Percentiles rank a stretch among this genome's conserved stretches.
phyloP scores from a whole-genome alignment of 2,329 filamentous ascomycete genomes.

The Rutstroemia sp. region DNA sequence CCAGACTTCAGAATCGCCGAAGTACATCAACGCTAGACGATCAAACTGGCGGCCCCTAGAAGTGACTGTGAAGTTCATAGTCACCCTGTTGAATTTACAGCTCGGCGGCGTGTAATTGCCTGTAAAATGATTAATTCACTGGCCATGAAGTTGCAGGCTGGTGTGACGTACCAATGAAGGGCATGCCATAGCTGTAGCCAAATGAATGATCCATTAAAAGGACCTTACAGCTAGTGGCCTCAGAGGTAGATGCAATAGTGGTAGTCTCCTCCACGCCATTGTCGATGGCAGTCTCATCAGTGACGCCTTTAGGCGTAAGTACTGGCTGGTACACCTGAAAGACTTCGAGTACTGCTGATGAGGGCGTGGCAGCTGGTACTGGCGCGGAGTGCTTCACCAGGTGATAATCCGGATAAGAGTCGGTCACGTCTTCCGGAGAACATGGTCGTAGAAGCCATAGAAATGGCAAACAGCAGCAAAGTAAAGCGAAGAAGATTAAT shows the following conservation, averaged over 20 bases:
- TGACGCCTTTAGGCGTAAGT: slow-evolving; percentile 39
- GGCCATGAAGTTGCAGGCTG: slow-evolving; percentile 5
- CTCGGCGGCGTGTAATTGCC: slow-evolving; percentile 58
- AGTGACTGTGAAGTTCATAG: slow-evolving; percentile 68
- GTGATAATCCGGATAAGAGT: neutral
- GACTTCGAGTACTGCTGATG: slow-evolving; percentile 43
- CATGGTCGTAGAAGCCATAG: slow-evolving; percentile 8
- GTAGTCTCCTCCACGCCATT: slow-evolving; percentile 22
- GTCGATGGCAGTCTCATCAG: slow-evolving; percentile 30
- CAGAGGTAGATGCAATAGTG: slow-evolving; percentile 18
- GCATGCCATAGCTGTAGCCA: slow-evolving; percentile 63
- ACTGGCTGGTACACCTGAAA: slow-evolving; percentile 66
- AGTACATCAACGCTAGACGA: slow-evolving; percentile 65
- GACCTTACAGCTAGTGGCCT: slow-evolving; percentile 38
- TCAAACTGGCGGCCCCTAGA: slow-evolving; percentile 70
- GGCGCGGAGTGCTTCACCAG: slow-evolving; percentile 20
- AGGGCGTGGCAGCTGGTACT: slow-evolving; percentile 19
- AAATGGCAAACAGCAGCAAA: slow-evolving; percentile 3
- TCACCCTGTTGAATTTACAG: slow-evolving; percentile 66
- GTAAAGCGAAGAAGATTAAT: neutral
- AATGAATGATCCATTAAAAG: slow-evolving; percentile 67
- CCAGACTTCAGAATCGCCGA: slow-evolving; percentile 75
- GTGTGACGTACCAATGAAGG: slow-evolving; percentile 55
- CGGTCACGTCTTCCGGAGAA: neutral
- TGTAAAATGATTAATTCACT: slow-evolving; percentile 26